Evolutionary conservation across 2,329 filamentous ascomycete species (phyloP), one percentile per base, ranked within the genome.

Genomic region (Bertia moriformis): DNA sequence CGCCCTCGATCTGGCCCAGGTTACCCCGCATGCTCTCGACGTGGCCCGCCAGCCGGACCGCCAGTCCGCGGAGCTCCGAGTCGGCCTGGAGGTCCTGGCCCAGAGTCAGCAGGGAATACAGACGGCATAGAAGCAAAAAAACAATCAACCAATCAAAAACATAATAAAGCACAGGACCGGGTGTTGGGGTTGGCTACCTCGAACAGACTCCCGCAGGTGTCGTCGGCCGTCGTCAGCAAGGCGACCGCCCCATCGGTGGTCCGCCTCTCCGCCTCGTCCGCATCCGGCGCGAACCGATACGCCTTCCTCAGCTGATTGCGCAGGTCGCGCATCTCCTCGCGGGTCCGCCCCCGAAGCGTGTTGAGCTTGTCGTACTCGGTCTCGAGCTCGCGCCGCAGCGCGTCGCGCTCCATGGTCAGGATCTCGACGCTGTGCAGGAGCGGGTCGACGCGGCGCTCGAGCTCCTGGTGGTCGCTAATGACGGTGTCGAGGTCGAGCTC

Each of bases 401-500:
- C 64, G 43, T 63, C 65, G 46, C 71, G 68, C 53, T 82, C 78
- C 19, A 63, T 59, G 40, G 59, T 59, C 20, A 85, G 61, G 36
- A 84, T 56, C 45, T 71, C 66, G 18, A 81, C 69, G 3, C 73
- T 67, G 54, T 84, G 78, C 32, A 77, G 57, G 15, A 71, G 60
- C 1, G 78, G 73, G 14, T 72, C 76, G 4, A 84, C 66, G 55
- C 70, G 67, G 42, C 59, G 60, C 50, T 81, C 71, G 18, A 80
- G 54, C 5, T 56, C 56, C 41, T 63, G 58, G 44, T 72, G 72
- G n/a, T 67, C 68, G 47, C 77, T 70, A 5, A 79, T 59, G 13
- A 78, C 68, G 47, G 66, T 70, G 51, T 84, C 78, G 45, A 78
- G 78, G 48, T 81, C 69, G 37, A 85, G 71, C 49, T 80, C 74